Conservation (phyloP, 2,329 filamentous ascomycete genomes). For the Nemania abortiva region DNA sequence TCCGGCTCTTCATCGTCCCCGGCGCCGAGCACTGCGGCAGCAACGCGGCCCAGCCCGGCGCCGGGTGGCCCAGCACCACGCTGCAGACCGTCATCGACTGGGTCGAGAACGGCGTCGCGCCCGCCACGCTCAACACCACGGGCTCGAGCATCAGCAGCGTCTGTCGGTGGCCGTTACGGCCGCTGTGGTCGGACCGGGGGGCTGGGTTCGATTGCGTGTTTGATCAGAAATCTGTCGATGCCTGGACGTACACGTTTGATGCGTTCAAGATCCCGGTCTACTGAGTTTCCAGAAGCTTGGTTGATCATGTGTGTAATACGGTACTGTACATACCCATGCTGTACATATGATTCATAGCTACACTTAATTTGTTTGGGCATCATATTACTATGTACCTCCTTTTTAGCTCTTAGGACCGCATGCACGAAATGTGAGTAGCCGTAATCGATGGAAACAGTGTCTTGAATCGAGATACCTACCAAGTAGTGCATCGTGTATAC, state of each 20-base stretch:
- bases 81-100: slow-evolving; percentile 62
- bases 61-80: slow-evolving; percentile 59
- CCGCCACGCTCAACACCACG: slow-evolving; percentile 57
- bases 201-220: slow-evolving; percentile 41
- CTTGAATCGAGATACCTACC: not conserved
- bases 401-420: not conserved
- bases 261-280: slow-evolving; percentile 33
- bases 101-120: slow-evolving; percentile 63
- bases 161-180: slow-evolving; percentile 59
- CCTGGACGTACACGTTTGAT: slow-evolving; percentile 34
- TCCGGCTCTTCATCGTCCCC: slow-evolving; percentile 54
- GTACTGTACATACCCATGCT: not conserved
- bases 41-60: slow-evolving; percentile 56
- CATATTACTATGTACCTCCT: not conserved
- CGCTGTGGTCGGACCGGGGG: slow-evolving; percentile 55
- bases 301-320: not conserved
- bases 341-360: slow-evolving; percentile 4
- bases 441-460: not conserved
- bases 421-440: not conserved
- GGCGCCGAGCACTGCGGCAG: slow-evolving; percentile 64
- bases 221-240: slow-evolving; percentile 36
- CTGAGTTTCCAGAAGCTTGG: slow-evolving; percentile 3
- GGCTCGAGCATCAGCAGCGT: slow-evolving; percentile 54
- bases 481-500: not conserved
- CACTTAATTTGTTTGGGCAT: not conserved